These are phyloP conservation scores for Misopates orontium DNA, from an alignment of 257 asterid species.

Conservation along the genomic window DNA sequence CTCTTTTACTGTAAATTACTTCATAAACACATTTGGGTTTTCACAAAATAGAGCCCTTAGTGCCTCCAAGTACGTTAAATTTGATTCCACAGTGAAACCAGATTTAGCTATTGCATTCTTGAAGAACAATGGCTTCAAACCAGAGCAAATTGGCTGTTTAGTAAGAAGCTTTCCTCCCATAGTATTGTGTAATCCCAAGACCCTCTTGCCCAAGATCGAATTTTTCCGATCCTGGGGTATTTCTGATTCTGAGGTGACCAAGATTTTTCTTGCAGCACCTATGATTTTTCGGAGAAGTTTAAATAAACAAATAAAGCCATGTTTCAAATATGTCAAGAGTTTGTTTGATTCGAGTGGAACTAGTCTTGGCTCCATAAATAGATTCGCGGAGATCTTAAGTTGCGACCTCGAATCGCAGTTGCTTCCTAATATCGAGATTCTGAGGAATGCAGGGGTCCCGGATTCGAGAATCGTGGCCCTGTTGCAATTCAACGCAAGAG, in stretches of 20 bases:
- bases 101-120: conserved; percentile 28
- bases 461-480: conserved; percentile 2
- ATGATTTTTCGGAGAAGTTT: conserved; percentile 19
- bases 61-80: conserved; percentile 25
- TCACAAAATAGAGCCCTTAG: conserved; percentile 27
- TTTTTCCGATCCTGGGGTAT: conserved; percentile 32
- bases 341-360: conserved; percentile 20
- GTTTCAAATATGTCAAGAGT: conserved; percentile 15
- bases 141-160: conserved; percentile 17
- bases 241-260: conserved; percentile 19
- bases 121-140: conserved; percentile 27
- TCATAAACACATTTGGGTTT: conserved; percentile 28
- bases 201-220: conserved; percentile 36
- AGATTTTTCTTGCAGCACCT: conserved; percentile 15
- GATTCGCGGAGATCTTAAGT: not conserved
- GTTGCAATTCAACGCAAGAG: conserved; percentile 23
- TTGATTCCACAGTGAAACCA: conserved; percentile 29
- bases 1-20: conserved; percentile 23
- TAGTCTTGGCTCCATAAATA: not conserved
- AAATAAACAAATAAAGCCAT: conserved; percentile 22
- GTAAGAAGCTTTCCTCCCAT: conserved; percentile 14
- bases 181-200: conserved; percentile 23
- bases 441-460: conserved; percentile 19
- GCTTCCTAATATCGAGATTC: conserved; percentile 20
- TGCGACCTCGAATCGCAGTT: conserved; percentile 8